Percentiles rank a stretch among this genome's conserved stretches.
Conservation (phyloP, 305 asterid species). For the Rubia occidens region DNA sequence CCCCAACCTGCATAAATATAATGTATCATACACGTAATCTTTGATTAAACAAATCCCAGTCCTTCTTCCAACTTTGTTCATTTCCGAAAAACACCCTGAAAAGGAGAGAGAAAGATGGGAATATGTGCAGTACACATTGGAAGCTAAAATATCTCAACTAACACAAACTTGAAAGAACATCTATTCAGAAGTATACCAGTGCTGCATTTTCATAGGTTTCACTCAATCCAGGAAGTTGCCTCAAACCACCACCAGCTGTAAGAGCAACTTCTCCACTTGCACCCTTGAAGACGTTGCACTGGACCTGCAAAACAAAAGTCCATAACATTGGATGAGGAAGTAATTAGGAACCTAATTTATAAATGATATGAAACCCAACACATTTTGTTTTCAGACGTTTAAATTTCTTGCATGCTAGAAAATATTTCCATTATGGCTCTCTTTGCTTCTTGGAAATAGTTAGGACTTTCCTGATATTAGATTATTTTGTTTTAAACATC, state of each 20-base stretch:
- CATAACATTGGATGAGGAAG: not conserved
- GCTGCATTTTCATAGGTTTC: slow-evolving; percentile 77
- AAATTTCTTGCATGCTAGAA: not conserved
- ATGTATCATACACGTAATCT: not conserved
- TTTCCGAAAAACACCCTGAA: not conserved
- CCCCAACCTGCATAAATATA: slow-evolving; percentile 55
- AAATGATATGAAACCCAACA: not conserved
- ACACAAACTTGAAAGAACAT: not conserved
- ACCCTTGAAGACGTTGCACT: slow-evolving; percentile 84
- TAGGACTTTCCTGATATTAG: not conserved
- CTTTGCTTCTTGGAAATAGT: not conserved
- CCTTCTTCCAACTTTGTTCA: not conserved
- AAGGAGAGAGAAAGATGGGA: not conserved
- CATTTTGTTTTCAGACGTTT: not conserved
- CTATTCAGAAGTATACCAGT: slow-evolving; percentile 39
- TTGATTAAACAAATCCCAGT: not conserved
- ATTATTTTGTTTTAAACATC: not conserved
- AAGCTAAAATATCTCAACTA: not conserved
- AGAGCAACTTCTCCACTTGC: slow-evolving; percentile 74
- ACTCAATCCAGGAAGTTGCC: slow-evolving; percentile 66
- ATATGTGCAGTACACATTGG: not conserved
- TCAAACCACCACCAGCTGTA: slow-evolving; percentile 80
- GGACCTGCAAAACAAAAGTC: slow-evolving; percentile 37
- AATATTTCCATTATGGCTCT: not conserved
- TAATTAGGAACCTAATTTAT: not conserved